phyloP scores from a whole-genome alignment of 2,329 filamentous ascomycete species.

The Fusarium sp. region DNA sequence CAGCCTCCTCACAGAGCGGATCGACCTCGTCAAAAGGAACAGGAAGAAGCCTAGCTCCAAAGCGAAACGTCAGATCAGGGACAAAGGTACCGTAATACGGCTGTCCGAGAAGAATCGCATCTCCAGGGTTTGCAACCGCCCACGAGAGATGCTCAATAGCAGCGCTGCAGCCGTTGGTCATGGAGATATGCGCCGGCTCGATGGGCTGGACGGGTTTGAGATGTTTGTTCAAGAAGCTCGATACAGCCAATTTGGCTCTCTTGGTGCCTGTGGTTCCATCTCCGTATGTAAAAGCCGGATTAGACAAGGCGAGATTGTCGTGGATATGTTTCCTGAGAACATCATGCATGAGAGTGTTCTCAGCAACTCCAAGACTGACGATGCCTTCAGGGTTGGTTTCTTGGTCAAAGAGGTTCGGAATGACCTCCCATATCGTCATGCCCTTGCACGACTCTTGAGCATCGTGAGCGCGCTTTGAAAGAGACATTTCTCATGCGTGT shows the following conservation, averaged over 20 bases:
- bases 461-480: constrained; percentile 47
- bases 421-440: constrained; percentile 55
- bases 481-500: constrained; percentile 29
- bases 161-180: constrained; percentile 56
- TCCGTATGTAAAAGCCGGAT: constrained; percentile 54
- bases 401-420: constrained; percentile 58
- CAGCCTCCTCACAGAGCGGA: constrained; percentile 55
- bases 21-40: constrained; percentile 58
- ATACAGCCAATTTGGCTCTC: constrained; percentile 47
- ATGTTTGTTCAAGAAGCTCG: constrained; percentile 52
- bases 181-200: constrained; percentile 49
- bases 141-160: constrained; percentile 56
- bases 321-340: constrained; percentile 56
- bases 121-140: constrained; percentile 54
- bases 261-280: constrained; percentile 55
- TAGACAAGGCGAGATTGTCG: constrained; percentile 49
- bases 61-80: constrained; percentile 57
- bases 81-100: constrained; percentile 62
- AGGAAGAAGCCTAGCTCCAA: constrained; percentile 55
- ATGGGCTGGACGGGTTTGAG: constrained; percentile 47
- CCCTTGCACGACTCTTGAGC: constrained; percentile 45
- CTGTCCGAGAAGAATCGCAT: constrained; percentile 55
- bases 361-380: constrained; percentile 63
- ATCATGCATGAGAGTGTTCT: constrained; percentile 64
- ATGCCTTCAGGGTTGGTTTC: constrained; percentile 56